Evolutionary conservation across 192 early-diverging fungal genomes (phyloP), one percentile per base, ranked within the genome.

Genomic region (Entomortierella beljakovae): DNA sequence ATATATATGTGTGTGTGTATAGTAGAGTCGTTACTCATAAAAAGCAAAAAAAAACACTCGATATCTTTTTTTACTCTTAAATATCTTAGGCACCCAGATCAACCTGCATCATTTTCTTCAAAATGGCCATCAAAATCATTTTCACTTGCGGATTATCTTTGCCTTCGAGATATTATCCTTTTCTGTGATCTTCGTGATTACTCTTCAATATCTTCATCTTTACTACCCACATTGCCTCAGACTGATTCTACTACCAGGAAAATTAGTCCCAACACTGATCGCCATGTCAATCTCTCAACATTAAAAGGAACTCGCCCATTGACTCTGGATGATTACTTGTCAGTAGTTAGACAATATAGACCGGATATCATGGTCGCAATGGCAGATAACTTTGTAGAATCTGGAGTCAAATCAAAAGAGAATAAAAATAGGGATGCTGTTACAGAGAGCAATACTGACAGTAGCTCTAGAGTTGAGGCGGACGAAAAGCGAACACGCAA

Each of bases 101-200:
- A 74, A 53, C 71, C 72, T 29, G 34, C 35, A 2, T 69, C 61
- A 23, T 69, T 65, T 16, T 2, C 22, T 29, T 35, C 66, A 43
- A 79, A 64, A 42, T 69, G 67, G 67, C 70, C 70, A 23, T 35
- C 48, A 8, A 68, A 52, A 25, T 33, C 38, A 22, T 64, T 70
- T 31, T 64, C 54, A 0, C 42, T 79, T 18, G 56, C 75, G 7
- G 83, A 86, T 55, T 89, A 83, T 61, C 58, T 88, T 1, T 69
- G 84, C 42, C 50, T 86, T 0, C 46, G 80, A 40, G 70, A 82
- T 15, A 57, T 84, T n/a, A 53, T 87, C 35, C 35, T 86, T 20
- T 74, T 85, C 31, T 81, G 83, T 43, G 86, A 89, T 57, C 40
- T 84, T 29, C 80, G 83, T n/a, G 86, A 89, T 70, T 50, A 48